phyloP scores from a whole-genome alignment of 108 stramenopile species.

The Nannochloropsis oceanica region DNA sequence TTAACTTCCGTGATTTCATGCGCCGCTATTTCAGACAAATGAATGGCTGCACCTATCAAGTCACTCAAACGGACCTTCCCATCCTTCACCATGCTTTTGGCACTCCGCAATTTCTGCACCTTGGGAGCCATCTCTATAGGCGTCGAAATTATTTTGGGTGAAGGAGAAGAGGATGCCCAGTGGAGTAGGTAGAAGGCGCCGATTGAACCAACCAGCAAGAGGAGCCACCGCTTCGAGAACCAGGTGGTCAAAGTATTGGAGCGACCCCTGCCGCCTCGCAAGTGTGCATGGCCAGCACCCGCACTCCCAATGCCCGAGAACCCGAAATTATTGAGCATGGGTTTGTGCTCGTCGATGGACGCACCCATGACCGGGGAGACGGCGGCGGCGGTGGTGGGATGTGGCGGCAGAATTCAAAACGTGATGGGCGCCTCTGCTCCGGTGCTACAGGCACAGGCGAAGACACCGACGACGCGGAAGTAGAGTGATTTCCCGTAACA shows the following conservation, averaged over 20 bases:
- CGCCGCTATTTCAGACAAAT: not conserved
- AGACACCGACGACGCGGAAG: too few relatives aligned
- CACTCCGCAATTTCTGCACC: not conserved
- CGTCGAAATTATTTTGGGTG: not conserved
- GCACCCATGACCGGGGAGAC: not conserved
- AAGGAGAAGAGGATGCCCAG: not conserved
- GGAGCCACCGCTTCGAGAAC: not conserved
- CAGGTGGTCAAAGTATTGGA: not conserved
- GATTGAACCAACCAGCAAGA: not conserved
- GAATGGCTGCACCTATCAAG: not conserved
- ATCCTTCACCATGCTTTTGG: not conserved
- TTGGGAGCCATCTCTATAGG: not conserved
- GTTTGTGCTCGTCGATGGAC: not conserved
- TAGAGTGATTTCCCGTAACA: too few relatives aligned
- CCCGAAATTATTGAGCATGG: not conserved
- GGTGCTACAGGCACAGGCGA: too few relatives aligned
- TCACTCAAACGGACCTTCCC: not conserved
- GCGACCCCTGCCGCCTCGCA: not conserved
- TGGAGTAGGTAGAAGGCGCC: not conserved
- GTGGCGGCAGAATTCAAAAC: too few relatives aligned
- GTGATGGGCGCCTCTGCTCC: too few relatives aligned
- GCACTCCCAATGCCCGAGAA: not conserved
- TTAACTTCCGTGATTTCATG: conserved; percentile 23
- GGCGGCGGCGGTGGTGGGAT: too few relatives aligned
- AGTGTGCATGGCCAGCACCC: not conserved